Base-by-base conservation (phyloP, 768 basidiomycete genomes). In the Hygrophorus russula region DNA sequence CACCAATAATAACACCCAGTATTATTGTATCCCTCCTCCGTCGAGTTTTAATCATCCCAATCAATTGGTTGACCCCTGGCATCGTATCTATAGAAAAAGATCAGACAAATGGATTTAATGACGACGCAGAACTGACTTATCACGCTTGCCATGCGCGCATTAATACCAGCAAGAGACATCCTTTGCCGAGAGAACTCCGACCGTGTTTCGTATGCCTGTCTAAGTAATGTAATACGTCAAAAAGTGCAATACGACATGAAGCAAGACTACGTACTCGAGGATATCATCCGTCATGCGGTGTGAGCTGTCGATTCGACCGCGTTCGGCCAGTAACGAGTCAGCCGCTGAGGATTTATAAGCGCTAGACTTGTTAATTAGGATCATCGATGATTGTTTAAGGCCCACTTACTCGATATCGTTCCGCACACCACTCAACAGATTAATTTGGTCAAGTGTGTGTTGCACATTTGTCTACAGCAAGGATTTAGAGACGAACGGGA, bases 131-230 rank as follows among this genome's bases (percentile, higher is more conserved):
- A 66, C 82, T 49, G 54, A 93, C 90, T 81, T 19, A 97, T 64
- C 13, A 94, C 87, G 39, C 79, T 74, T 42, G 70, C 64, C 77
- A 99, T 91, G 20, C 93, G 77, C 11, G 78, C 69, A 61, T 89
- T 91, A 50, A 99, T 88, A 12, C 79, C 71, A 7, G 76, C 64
- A 32, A 99, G 63, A 15, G 83, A 77, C 9, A 70, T 60, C 27
- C 91, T 71, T 61, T 99, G 96, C 36, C 79, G 74, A 19, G 74
- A 66, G 62, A 99, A 97, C 62, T 97, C 94, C 15, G 88, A 77
- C 24, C 96, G 81, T 2, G 94, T 97, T 56, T 91, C 96, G 56
- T 97, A 93, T 20, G 94, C 96, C 78, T 98, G 96, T 35, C 92
- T 97, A 30, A 20, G 35, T 24, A 20, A 45, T 42, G 28, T 27